Base-by-base conservation (phyloP, 2,329 filamentous ascomycete species). In the Ceratocystiopsis minuta region DNA sequence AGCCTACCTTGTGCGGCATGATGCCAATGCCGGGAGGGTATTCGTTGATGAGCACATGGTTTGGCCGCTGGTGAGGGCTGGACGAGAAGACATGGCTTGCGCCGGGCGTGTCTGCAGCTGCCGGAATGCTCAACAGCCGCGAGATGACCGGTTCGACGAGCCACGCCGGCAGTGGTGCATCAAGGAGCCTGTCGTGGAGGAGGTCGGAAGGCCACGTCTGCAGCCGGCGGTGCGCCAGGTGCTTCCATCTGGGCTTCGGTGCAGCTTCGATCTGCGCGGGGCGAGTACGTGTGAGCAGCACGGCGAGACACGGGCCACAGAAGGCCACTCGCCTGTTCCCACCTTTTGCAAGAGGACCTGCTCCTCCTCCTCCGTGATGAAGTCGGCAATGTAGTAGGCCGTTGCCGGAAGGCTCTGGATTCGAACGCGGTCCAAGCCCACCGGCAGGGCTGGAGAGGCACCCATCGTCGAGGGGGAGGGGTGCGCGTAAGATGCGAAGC, bases 21-120 rank as follows among this genome's bases (percentile, higher is more conserved):
- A 96, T 96, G n/a, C 88, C 88, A 48, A 94, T 74, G 2, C 83
- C 84, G 0, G 83, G 75, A 1, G 69, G 68, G 57, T 96, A 98
- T 57, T 95, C 87, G 54, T 98, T 98, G 51, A 96, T 76, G 34
- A 96, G 67, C 37, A 93, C 84, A 60, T 96, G 90, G 52, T 96
- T 98, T 3, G 88, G 84, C 4, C 65, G 67, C 16, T 64, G 52
- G 54, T 96, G 87, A 6, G 83, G 82, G 40, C 86, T 83, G 16
- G 65, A 55, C 16, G 59, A 56, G 51, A 78, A 78, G 7, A 78
- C 57, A 50, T 71, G 60, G 37, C 50, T 46, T 18, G 42, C n/a
- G 10, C 24, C 7, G 24, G 24, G 24, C 7, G 24, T 10, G 9
- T 28, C 24, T 6, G 24, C 24, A 10, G 24, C 24, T 2, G 11